Base-by-base conservation (phyloP, 2,329 filamentous ascomycete genomes). In the Alternaria sp. region DNA sequence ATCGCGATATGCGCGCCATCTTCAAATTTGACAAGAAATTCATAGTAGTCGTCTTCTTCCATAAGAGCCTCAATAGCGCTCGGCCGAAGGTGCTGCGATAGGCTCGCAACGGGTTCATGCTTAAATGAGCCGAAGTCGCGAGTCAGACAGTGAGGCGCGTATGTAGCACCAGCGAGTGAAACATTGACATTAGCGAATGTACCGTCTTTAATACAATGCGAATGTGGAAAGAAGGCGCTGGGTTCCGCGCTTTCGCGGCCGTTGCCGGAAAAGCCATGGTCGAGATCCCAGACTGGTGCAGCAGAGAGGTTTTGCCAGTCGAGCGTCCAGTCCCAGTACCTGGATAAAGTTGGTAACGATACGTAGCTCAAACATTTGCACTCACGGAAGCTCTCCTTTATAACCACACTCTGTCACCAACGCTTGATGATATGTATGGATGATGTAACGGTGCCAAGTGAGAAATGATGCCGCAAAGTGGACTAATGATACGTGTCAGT, bases 281-380 rank as follows among this genome's bases (percentile, higher is more conserved):
- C 41, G 3, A 53, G 16, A 16, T 68, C 63, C 51, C 54, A 70
- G n/a, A 77, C 61, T 22, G 73, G 59, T 6, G 75, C 66, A 9
- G 51, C 47, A 18, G 62, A 62, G 8, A 76, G 53, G 57, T 69
- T 61, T 12, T 62, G 56, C 49, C 63, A 68, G 49, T 79, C 77
- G 2, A 72, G 65, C 4, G 67, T 70, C 78, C 78, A 80, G 55
- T 80, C 73, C 77, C 76, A 80, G 64, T 78, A 54, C 78, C 51
- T 54, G 24, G 5, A 28, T 14, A 3, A 32, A 4, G 24, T 32
- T 41, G 38, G 44, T 14, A 34, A 16, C 4, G 14, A 34, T 16
- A 34, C 32, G 32, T 8, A 34, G 32, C 11, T 34, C 4, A 16
- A 16, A 14, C 14, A 16, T 34, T 16, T 12, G 12, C 16, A 24